These are phyloP conservation scores for Fulvia fulva DNA, from an alignment of 2,329 filamentous ascomycete species.

Conservation along the genomic window DNA sequence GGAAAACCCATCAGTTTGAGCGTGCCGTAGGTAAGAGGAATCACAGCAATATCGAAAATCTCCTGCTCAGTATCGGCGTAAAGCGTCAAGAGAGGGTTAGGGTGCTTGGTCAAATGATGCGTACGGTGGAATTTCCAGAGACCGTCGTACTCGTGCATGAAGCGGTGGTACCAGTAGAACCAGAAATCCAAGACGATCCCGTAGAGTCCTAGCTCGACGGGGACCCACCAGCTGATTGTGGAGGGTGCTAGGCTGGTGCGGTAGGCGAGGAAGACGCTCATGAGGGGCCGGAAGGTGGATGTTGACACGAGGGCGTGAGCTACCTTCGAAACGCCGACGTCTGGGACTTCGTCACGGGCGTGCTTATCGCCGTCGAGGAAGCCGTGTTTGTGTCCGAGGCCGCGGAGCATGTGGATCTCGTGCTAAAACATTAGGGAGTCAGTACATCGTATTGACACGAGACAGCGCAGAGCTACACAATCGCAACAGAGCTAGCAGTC, in stretches of 20 bases:
- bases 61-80: slow-evolving; percentile 45
- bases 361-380: slow-evolving; percentile 46
- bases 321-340: slow-evolving; percentile 26
- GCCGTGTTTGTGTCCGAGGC: slow-evolving; percentile 38
- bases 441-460: too few species aligned
- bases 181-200: slow-evolving; percentile 45
- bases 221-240: slow-evolving; percentile 33
- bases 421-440: too few species aligned
- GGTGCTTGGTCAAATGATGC: slow-evolving; percentile 46
- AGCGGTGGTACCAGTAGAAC: slow-evolving; percentile 42
- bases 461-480: too few species aligned
- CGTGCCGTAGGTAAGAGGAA: slow-evolving; percentile 40
- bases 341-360: slow-evolving; percentile 42
- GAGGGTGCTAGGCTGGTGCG: slow-evolving; percentile 5
- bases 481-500: too few species aligned
- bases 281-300: slow-evolving; percentile 17
- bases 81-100: slow-evolving; percentile 40
- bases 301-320: slow-evolving; percentile 17
- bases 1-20: slow-evolving; percentile 39
- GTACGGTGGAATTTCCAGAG: slow-evolving; percentile 47
- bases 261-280: slow-evolving; percentile 21
- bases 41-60: slow-evolving; percentile 41
- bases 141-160: slow-evolving; percentile 39
- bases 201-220: slow-evolving; percentile 41
- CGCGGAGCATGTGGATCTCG: slow-evolving; percentile 38